Conservation (phyloP, 192 early-diverging fungal species). For the Backusella luteola region DNA sequence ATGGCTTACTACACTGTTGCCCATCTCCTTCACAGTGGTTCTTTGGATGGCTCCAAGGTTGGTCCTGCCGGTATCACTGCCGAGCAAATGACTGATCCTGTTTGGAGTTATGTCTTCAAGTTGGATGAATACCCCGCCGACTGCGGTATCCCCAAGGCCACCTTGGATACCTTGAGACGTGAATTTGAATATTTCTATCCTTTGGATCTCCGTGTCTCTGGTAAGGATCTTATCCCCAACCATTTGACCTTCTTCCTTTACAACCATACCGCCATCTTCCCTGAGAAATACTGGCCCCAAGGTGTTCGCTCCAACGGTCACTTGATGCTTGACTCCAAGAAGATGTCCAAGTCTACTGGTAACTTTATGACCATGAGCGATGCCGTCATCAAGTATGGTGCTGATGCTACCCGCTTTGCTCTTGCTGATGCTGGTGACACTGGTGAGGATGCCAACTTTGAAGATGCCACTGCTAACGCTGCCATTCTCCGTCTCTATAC, state of each 20-base stretch:
- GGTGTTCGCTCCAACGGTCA: slow-evolving; percentile 91
- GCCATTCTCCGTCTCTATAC: slow-evolving; percentile 91
- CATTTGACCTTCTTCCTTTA: slow-evolving; percentile 98
- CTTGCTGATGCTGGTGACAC: slow-evolving; percentile 96
- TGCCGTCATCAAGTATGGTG: slow-evolving; percentile 82
- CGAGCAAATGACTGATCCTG: slow-evolving; percentile 88
- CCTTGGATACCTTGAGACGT: slow-evolving; percentile 76
- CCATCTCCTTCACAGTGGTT: slow-evolving; percentile 83
- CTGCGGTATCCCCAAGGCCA: slow-evolving; percentile 60
- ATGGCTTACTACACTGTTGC: slow-evolving; percentile 99
- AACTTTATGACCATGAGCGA: slow-evolving; percentile 90
- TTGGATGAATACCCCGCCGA: slow-evolving; percentile 60
- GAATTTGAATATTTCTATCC: slow-evolving; percentile 99
- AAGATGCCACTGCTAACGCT: slow-evolving; percentile 90
- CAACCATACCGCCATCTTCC: slow-evolving; percentile 95
- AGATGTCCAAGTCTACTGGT: slow-evolving; percentile 98
- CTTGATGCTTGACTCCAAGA: slow-evolving; percentile 90
- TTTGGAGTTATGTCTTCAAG: slow-evolving; percentile 90
- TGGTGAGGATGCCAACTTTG: slow-evolving; percentile 98
- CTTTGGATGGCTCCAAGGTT: slow-evolving; percentile 76
- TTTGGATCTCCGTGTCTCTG: slow-evolving; percentile 91
- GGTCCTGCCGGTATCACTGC: slow-evolving; percentile 76
- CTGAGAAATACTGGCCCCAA: slow-evolving; percentile 85
- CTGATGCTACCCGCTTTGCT: slow-evolving; percentile 93
- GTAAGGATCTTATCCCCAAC: slow-evolving; percentile 97